Evolutionary conservation across 2,329 filamentous ascomycete genomes (phyloP).

Genomic region (Sclerotinia borealis): DNA sequence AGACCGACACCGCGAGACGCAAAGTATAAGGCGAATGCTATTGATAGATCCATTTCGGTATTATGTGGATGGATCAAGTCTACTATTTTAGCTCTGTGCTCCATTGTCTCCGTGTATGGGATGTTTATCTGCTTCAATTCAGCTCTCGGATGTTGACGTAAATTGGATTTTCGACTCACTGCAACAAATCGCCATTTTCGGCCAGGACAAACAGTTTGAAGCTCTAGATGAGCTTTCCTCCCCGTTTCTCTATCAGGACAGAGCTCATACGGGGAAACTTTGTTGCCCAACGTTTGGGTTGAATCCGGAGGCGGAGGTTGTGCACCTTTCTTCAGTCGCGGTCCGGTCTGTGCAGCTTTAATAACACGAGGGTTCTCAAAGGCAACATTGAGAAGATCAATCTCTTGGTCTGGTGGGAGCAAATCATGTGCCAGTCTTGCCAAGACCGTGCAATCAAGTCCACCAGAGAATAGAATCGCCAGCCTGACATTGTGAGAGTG

Average conservation of each 20-base stretch:
- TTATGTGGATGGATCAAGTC: conserved; percentile 86
- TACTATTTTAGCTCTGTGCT: conserved; percentile 64
- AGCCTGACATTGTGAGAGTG: conserved; percentile 44
- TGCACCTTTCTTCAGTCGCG: conserved; percentile 22
- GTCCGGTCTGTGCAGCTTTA: conserved; percentile 43
- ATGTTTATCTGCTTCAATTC: conserved; percentile 59
- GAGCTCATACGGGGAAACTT: conserved; percentile 56
- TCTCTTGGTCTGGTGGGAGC: conserved; percentile 58
- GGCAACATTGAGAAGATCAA: conserved; percentile 91
- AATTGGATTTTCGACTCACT: conserved; percentile 36
- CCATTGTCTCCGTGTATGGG: conserved; percentile 67
- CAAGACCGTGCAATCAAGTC: conserved; percentile 85
- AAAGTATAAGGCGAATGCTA: conserved; percentile 91
- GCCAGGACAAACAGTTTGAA: conserved; percentile 60
- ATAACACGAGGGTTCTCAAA: conserved; percentile 86
- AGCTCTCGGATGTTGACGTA: conserved; percentile 14
- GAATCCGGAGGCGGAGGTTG: background rate
- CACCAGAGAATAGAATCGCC: conserved; percentile 87
- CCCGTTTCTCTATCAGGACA: conserved; percentile 91
- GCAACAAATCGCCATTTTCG: conserved; percentile 79
- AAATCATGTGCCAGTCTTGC: conserved; percentile 76
- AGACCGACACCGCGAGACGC: conserved; percentile 65
- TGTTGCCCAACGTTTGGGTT: background rate
- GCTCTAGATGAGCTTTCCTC: conserved; percentile 70
- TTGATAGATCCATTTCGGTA: conserved; percentile 98